Percentiles rank a stretch among this genome's conserved stretches.
Evolutionary conservation across 2,329 filamentous ascomycete genomes (phyloP).

Genomic region (Lasiodiplodia citricola): DNA sequence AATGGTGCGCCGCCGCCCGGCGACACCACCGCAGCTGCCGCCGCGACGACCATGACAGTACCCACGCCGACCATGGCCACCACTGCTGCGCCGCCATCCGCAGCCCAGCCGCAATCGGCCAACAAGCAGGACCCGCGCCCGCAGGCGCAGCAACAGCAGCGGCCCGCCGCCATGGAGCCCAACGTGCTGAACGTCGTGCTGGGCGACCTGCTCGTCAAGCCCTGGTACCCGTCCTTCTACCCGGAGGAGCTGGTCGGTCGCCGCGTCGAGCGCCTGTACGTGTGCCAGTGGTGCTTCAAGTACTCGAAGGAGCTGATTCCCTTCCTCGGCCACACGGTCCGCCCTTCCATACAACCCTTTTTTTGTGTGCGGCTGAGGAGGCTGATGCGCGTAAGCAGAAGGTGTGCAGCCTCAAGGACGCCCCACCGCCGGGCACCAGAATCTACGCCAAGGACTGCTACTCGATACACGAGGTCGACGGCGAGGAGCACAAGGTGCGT

Average conservation of each 20-base stretch:
- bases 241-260: conserved; percentile 64
- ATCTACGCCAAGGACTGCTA: conserved; percentile 82
- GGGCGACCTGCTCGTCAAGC: conserved; percentile 80
- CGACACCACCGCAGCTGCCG: neutral
- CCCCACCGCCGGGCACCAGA: conserved; percentile 68
- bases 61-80: conserved; percentile 5
- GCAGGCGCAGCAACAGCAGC: neutral
- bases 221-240: conserved; percentile 95
- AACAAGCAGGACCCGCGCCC: neutral
- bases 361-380: neutral
- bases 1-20: conserved; percentile 3
- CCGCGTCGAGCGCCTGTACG: conserved; percentile 66
- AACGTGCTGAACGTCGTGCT: conserved; percentile 89
- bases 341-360: conserved; percentile 28
- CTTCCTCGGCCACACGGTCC: conserved; percentile 54
- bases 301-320: conserved; percentile 69
- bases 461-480: conserved; percentile 91
- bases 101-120: neutral
- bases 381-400: conserved; percentile 39
- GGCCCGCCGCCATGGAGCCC: conserved; percentile 56
- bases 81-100: neutral
- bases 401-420: conserved; percentile 49
- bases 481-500: conserved; percentile 71
- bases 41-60: neutral
- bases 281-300: conserved; percentile 93